Conservation (phyloP, 2,329 filamentous ascomycete species). For the Plenodomus lindquistii region DNA sequence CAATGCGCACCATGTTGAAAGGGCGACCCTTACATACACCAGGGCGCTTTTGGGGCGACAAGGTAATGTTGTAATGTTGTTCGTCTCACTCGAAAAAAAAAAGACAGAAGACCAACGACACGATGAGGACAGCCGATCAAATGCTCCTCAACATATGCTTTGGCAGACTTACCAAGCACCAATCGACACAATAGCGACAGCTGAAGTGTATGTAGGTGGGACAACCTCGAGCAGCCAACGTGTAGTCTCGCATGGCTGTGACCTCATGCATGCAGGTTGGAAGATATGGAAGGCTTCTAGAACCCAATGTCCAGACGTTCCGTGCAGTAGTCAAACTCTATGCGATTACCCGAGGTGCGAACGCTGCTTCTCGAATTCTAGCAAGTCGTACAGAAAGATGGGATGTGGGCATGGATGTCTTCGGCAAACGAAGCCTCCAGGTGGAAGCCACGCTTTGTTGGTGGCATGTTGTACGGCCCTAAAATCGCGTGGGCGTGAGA, state of each 20-base stretch:
- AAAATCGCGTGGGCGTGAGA: no score
- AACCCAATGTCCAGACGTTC: conserved; percentile 2
- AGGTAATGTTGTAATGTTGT: not conserved
- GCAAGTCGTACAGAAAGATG: not conserved
- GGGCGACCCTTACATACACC: not conserved
- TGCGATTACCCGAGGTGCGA: not conserved
- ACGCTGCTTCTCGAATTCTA: conserved; percentile 5
- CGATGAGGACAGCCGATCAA: not conserved
- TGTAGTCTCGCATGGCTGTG: conserved; percentile 3
- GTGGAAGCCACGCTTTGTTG: not conserved
- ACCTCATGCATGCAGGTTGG: conserved; percentile 7
- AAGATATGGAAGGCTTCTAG: conserved; percentile 16
- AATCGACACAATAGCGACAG: no score
- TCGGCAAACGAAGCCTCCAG: not conserved
- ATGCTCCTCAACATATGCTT: not conserved
- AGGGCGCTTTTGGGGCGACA: no score
- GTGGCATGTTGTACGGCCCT: not conserved
- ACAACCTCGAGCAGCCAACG: conserved; percentile 4
- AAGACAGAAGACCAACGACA: not conserved
- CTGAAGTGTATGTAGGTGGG: not conserved
- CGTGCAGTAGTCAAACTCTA: not conserved
- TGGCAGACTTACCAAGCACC: not conserved
- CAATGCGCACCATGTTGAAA: not conserved
- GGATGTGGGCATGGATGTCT: not conserved
- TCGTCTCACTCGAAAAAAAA: not conserved